Evolutionary conservation across 495 filamentous ascomycete genomes (phyloP).

Genomic region (Tuber umbilicatum): DNA sequence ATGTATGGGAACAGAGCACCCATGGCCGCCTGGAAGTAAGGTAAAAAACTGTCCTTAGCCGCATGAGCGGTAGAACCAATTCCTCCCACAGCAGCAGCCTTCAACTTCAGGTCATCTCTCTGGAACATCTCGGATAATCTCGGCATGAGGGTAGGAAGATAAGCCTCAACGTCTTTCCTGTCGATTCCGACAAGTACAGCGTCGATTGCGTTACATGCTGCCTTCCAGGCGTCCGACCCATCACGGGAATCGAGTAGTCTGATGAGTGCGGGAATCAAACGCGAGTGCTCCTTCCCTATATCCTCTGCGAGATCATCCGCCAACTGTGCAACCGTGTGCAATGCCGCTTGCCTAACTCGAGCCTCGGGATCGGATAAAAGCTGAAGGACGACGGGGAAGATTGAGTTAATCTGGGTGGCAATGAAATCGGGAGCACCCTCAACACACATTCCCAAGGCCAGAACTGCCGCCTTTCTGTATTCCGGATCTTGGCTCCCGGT

Average conservation of each 20-base stretch:
- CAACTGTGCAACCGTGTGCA: conserved; percentile 77
- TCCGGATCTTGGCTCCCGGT: conserved; percentile 64
- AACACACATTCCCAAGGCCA: conserved; percentile 86
- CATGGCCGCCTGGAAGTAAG: conserved; percentile 87
- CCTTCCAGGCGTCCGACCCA: conserved; percentile 70
- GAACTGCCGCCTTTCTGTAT: conserved; percentile 79
- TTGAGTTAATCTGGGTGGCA: conserved; percentile 48
- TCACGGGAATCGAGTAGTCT: conserved; percentile 79
- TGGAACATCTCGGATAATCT: conserved; percentile 74
- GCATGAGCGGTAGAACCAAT: conserved; percentile 83
- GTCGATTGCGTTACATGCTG: conserved; percentile 84
- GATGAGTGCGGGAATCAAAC: conserved; percentile 73
- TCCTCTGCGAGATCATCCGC: conserved; percentile 91
- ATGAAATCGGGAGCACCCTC: conserved; percentile 78
- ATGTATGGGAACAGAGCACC: conserved; percentile 74
- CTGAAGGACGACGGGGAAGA: conserved; percentile 73
- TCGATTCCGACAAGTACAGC: conserved; percentile 86
- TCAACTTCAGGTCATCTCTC: conserved; percentile 80
- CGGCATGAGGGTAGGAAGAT: conserved; percentile 73
- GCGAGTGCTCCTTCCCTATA: conserved; percentile 71
- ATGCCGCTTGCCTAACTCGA: conserved; percentile 75
- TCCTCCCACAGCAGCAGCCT: conserved; percentile 78
- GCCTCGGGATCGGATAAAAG: conserved; percentile 75
- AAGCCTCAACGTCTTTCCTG: conserved; percentile 67
- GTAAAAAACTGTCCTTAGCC: conserved; percentile 71